Base-by-base conservation (phyloP, 306 rosid genomes). In the Nissolia schottii region DNA sequence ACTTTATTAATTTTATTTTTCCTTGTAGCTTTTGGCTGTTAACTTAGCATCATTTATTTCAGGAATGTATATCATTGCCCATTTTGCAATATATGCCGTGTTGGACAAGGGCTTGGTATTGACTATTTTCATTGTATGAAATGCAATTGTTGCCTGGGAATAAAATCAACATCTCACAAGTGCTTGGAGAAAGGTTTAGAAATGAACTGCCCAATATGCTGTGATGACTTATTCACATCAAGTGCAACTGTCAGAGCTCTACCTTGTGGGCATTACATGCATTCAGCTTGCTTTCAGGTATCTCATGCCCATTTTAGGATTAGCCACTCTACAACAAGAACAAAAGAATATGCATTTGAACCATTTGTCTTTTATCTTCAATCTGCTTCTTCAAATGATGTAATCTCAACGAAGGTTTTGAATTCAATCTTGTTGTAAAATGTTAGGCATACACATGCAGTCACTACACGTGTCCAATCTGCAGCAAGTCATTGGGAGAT, bases 181-280 rank as follows among this genome's bases (percentile, higher is more conserved):
- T 95, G 99, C 82, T 85, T 89, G 75, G 99, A 95, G 88, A 95
- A 89, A 79, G 85, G 97, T 65, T 79, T 95, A 72, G 99, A 95
- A 84, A 95, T 89, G 74, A 95, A 95, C 74, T 95, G 99, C 82
- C 99, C 99, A 67, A 95, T 95, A 75, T 95, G 99, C 85, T 91
- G 97, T 16, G 99, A 95, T 23, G 90, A 88, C 80, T 76, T 95
- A 9, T 95, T 95, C 78, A 95, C 99, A 68, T 95, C 99, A 67
- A 95, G 97, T 84, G 95, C 96, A 50, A 86, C 97, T 4, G 96
- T 95, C 76, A 87, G 99, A 78, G 92, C 89, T 63, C 89, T 91
- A 71, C 96, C 97, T 9, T 95, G 99, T 81, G 99, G 99, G 55
- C 99, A 95, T 82, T 95, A 91, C 84, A 95, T 95, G 99, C 99